These are phyloP conservation scores for Amaranthus palmeri DNA, from an alignment of 148 eudicot genomes.

Conservation along the genomic window DNA sequence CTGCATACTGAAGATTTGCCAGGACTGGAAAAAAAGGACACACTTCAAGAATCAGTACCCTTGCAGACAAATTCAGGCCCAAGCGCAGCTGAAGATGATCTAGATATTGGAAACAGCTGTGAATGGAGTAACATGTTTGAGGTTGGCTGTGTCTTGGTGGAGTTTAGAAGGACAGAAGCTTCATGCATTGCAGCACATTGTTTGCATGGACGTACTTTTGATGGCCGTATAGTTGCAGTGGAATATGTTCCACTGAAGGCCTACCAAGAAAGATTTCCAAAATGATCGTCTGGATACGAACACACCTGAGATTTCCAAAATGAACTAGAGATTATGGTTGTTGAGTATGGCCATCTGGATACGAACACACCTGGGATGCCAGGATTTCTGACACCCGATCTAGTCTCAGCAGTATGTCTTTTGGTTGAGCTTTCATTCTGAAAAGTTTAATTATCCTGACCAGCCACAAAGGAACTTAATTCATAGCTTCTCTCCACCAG, in stretches of 20 bases:
- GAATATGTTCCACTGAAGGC: slow-evolving; percentile 49
- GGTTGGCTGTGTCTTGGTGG: slow-evolving; percentile 66
- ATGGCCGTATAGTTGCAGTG: slow-evolving; percentile 54
- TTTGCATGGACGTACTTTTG: slow-evolving; percentile 76
- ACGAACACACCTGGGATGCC: not conserved
- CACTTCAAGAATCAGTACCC: slow-evolving; percentile 17
- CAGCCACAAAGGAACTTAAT: no score
- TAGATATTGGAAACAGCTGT: slow-evolving; percentile 10
- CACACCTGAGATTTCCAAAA: not conserved
- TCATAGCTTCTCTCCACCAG: no score
- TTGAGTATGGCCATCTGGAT: not conserved
- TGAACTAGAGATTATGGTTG: not conserved
- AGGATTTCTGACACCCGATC: not conserved
- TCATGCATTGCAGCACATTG: slow-evolving; percentile 86
- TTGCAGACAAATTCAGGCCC: slow-evolving; percentile 7
- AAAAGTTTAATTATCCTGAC: not conserved
- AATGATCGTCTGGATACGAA: slow-evolving; percentile 10
- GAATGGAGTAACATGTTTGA: slow-evolving; percentile 38
- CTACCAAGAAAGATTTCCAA: slow-evolving; percentile 47
- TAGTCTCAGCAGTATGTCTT: not conserved
- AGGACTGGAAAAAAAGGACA: slow-evolving; percentile 24
- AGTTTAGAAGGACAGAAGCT: slow-evolving; percentile 72
- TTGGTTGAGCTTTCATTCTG: not conserved
- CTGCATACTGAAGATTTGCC: slow-evolving; percentile 20
- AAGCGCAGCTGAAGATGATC: slow-evolving; percentile 23